Percentiles rank a stretch among this genome's conserved stretches.
Conservation (phyloP, 169 alveolate genomes). For the Cryptosporidium ubiquitum region DNA sequence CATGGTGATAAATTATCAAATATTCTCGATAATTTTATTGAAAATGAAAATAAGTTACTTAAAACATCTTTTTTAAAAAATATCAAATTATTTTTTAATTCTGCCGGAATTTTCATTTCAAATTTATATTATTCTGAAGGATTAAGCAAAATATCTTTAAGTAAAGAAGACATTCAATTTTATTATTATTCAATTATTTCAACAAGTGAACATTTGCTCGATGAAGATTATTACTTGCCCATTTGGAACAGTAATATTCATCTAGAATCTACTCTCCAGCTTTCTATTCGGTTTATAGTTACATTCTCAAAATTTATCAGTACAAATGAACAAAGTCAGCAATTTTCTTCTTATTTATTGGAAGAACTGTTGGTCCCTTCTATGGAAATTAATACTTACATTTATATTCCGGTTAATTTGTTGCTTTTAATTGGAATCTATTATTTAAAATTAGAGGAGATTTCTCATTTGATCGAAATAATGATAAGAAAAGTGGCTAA, state of each 20-base stretch:
- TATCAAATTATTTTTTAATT: constrained; percentile 16
- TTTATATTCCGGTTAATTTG: constrained; percentile 27
- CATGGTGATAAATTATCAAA: constrained; percentile 2
- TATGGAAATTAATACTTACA: not conserved
- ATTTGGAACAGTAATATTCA: constrained; percentile 50
- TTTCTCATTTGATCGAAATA: constrained; percentile 6
- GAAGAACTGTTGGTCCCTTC: constrained; percentile 35
- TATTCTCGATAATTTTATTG: not conserved
- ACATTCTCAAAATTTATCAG: constrained; percentile 6
- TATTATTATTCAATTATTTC: constrained; percentile 30
- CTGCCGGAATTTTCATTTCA: constrained; percentile 46
- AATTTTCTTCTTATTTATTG: constrained; percentile 24
- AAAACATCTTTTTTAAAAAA: constrained; percentile 40
- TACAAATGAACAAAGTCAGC: not conserved
- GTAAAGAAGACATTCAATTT: constrained; percentile 16
- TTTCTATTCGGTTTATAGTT: constrained; percentile 45
- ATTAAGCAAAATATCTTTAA: not conserved
- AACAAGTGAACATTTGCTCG: constrained; percentile 50
- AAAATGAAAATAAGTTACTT: not conserved
- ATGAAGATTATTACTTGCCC: constrained; percentile 14
- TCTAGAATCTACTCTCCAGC: constrained; percentile 20
- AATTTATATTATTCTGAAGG: not conserved
- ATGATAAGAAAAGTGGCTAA: not conserved
- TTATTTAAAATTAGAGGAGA: constrained; percentile 8
- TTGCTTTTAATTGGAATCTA: constrained; percentile 31